Percentiles rank a stretch among this genome's conserved stretches.
phyloP scores from a whole-genome alignment of 805 yeast genomes.

The Zygosaccharomyces pseudorouxii region DNA sequence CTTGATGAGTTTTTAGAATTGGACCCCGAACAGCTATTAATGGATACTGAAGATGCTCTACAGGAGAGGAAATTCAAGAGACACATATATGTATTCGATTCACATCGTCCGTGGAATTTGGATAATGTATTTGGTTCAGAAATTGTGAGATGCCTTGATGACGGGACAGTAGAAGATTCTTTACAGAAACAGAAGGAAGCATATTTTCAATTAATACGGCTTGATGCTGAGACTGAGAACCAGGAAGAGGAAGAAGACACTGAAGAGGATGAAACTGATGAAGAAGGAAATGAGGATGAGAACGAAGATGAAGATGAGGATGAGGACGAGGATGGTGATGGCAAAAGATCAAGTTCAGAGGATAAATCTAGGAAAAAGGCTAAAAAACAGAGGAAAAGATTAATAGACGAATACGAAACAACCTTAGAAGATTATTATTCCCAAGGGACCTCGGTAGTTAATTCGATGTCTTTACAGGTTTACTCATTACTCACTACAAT shows the following conservation, averaged over 20 bases:
- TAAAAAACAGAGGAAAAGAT: constrained; percentile 40
- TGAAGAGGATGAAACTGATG: constrained; percentile 35
- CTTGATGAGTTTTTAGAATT: constrained; percentile 68
- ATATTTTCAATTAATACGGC: constrained; percentile 47
- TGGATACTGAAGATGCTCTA: constrained; percentile 28
- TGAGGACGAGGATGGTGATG: constrained; percentile 32
- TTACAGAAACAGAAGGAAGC: constrained; percentile 56
- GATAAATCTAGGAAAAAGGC: constrained; percentile 24
- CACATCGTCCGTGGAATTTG: constrained; percentile 94
- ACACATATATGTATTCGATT: constrained; percentile 77
- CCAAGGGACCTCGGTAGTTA: constrained; percentile 72
- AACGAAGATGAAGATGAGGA: constrained; percentile 27
- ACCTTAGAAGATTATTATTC: constrained; percentile 70
- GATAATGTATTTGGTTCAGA: constrained; percentile 86
- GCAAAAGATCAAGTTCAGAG: constrained; percentile 24
- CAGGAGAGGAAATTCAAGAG: constrained; percentile 40
- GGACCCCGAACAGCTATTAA: constrained; percentile 49
- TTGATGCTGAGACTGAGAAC: constrained; percentile 38
- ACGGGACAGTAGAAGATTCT: constrained; percentile 65
- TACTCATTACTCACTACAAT: constrained; percentile 75
- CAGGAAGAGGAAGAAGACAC: constrained; percentile 39
- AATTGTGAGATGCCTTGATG: constrained; percentile 77
- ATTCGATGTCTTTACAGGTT: constrained; percentile 72
- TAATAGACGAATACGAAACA: constrained; percentile 46
- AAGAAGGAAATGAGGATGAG: constrained; percentile 31